phyloP scores from a whole-genome alignment of 208 protist genomes.

The Crithidia sp. region DNA sequence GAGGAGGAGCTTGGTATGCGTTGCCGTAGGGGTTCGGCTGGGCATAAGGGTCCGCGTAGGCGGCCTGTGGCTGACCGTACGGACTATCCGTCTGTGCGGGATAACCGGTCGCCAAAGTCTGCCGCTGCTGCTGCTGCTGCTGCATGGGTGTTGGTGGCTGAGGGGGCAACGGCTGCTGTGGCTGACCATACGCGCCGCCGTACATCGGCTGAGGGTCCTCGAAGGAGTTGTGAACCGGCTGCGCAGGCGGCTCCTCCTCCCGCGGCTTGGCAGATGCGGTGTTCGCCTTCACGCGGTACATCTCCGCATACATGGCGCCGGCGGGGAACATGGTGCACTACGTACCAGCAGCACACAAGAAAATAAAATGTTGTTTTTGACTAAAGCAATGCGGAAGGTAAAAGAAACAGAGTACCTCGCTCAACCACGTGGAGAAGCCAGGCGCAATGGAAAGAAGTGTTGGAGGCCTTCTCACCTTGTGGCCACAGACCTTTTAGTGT shows the following conservation, averaged over 20 bases:
- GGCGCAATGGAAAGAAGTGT: no score
- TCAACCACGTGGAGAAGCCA: no score
- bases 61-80: conserved; percentile 19
- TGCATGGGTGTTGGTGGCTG: conserved; percentile 5
- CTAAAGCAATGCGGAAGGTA: neutral
- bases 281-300: conserved; percentile 20
- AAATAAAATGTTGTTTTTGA: neutral
- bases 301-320: conserved; percentile 34
- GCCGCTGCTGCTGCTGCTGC: conserved; percentile 8
- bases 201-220: conserved; percentile 49
- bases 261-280: conserved; percentile 15
- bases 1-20: conserved; percentile 18
- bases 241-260: conserved; percentile 12
- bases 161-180: conserved; percentile 8
- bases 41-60: conserved; percentile 23
- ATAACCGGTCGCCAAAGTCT: conserved; percentile 11
- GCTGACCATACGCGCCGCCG: conserved; percentile 1
- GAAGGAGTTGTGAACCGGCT: conserved; percentile 54
- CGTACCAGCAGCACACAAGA: neutral
- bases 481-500: no score
- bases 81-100: neutral
- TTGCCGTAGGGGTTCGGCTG: conserved; percentile 16
- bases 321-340: conserved; percentile 22
- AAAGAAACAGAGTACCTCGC: neutral
- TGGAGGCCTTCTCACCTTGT: no score